Conservation (phyloP, 306 rosid genomes). For the Luffa acutangula region DNA sequence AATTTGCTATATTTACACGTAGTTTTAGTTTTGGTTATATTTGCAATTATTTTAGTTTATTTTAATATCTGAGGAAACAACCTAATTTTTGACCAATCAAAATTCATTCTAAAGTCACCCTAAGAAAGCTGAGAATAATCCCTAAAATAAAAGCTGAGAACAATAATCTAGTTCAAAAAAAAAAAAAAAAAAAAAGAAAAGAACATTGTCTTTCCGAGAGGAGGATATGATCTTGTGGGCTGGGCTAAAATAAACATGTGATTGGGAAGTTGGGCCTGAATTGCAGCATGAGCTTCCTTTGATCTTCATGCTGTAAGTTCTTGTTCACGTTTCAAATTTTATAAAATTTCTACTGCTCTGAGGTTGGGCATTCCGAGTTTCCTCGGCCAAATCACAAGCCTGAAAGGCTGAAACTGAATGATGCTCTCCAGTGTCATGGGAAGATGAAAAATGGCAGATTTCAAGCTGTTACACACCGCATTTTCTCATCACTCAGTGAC, state of each 20-base stretch:
- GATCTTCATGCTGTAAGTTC: neutral
- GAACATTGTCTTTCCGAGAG: neutral
- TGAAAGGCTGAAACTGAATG: neutral
- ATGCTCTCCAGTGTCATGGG: neutral
- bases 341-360: neutral
- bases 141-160: too few species aligned
- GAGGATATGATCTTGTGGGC: neutral
- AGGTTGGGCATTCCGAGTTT: neutral
- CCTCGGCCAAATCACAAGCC: neutral
- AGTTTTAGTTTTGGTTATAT: too few species aligned
- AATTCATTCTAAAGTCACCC: too few species aligned
- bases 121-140: too few species aligned
- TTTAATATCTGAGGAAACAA: too few species aligned
- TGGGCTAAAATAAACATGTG: neutral
- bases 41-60: too few species aligned
- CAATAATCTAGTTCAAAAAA: too few species aligned
- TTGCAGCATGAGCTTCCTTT: neutral
- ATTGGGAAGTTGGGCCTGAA: neutral
- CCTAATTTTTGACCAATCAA: too few species aligned
- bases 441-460: constrained; percentile 27
- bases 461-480: constrained; percentile 1
- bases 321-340: neutral
- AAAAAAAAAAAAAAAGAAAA: too few species aligned
- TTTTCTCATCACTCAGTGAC: constrained; percentile 10
- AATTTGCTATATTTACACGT: too few species aligned